phyloP scores from a whole-genome alignment of 2,329 filamentous ascomycete genomes.

The Pleoardoris graminearum region DNA sequence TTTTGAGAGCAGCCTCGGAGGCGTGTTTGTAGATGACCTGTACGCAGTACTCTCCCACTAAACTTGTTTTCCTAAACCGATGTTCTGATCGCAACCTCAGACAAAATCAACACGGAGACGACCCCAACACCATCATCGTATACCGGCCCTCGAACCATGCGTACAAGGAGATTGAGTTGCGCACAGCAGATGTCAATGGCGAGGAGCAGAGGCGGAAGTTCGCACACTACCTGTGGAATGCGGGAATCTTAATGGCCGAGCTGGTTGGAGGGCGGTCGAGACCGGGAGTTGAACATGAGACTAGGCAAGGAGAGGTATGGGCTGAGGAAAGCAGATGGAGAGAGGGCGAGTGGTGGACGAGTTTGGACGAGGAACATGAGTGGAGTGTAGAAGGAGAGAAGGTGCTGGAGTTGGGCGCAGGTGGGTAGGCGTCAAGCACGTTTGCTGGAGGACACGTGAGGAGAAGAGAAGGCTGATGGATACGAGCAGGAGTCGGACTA shows the following conservation, averaged over 20 bases:
- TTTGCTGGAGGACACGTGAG: not conserved
- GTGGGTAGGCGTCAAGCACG: constrained; percentile 55
- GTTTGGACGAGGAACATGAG: constrained; percentile 31
- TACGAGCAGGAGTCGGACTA: constrained; percentile 48
- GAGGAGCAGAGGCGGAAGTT: constrained; percentile 65
- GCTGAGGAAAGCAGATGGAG: constrained; percentile 22
- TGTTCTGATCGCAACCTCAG: too few relatives aligned
- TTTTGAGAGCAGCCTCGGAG: constrained; percentile 61
- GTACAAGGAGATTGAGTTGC: constrained; percentile 44
- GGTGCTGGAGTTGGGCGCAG: constrained; percentile 69
- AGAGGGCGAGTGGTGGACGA: constrained; percentile 39
- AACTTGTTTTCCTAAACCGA: not conserved
- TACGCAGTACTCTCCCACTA: not conserved
- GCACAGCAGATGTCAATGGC: constrained; percentile 50
- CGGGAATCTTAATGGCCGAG: constrained; percentile 54
- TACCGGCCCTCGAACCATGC: constrained; percentile 54
- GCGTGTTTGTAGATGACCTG: constrained; percentile 70
- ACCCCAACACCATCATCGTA: constrained; percentile 57
- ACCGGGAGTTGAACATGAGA: constrained; percentile 18
- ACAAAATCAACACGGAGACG: constrained; percentile 67
- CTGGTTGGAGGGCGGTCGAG: constrained; percentile 40
- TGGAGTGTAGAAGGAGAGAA: constrained; percentile 56
- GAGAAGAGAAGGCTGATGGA: constrained; percentile 28
- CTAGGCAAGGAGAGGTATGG: constrained; percentile 26
- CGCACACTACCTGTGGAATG: constrained; percentile 75